phyloP scores from a whole-genome alignment of 805 yeast species.

The Jamesozyma jinghongensis region DNA sequence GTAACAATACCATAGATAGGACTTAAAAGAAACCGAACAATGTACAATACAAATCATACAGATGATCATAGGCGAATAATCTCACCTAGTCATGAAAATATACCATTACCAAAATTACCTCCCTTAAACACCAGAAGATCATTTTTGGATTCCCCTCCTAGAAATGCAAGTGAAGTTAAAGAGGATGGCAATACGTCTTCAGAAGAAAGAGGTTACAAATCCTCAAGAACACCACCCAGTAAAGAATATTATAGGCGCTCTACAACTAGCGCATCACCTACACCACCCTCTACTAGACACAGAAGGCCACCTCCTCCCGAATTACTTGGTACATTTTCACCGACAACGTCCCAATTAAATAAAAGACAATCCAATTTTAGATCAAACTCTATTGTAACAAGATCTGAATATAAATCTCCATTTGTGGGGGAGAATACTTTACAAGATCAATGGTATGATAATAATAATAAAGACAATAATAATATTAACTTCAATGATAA shows the following conservation, averaged over 20 bases:
- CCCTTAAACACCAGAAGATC: conserved; percentile 22
- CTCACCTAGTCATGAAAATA: not conserved
- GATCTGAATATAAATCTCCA: conserved; percentile 10
- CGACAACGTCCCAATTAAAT: conserved; percentile 1
- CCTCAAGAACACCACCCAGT: not conserved
- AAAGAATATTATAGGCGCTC: not conserved
- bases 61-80: too few relatives aligned
- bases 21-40: too few relatives aligned
- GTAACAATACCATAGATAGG: not conserved
- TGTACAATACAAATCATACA: too few relatives aligned
- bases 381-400: not conserved
- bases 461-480: not conserved
- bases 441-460: not conserved
- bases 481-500: not conserved
- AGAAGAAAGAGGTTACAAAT: not conserved
- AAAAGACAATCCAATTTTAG: not conserved
- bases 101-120: conserved; percentile 22
- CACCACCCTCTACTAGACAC: not conserved
- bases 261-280: not conserved
- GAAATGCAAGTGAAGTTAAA: not conserved
- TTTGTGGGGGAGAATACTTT: conserved; percentile 11
- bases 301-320: conserved; percentile 24
- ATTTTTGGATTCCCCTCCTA: conserved; percentile 7
- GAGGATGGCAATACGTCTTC: too few relatives aligned
- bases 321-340: conserved; percentile 6